Percentiles rank a stretch among this genome's conserved stretches.
phyloP scores from a whole-genome alignment of 148 eudicot species.

The Mesembryanthemum crystallinum region DNA sequence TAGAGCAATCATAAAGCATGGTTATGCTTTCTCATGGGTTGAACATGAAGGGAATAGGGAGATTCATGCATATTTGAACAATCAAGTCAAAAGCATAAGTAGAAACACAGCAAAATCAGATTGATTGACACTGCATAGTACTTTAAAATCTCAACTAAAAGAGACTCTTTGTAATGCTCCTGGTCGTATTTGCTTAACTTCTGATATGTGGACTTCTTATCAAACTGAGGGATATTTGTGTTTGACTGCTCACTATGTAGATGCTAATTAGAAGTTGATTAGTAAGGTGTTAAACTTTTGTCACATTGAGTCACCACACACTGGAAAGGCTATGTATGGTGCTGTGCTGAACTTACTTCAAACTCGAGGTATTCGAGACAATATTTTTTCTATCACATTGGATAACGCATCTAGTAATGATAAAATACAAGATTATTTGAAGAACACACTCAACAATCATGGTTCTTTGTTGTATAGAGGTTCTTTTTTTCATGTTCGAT shows the following conservation, averaged over 20 bases:
- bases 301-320: conserved; percentile 21
- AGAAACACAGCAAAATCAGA: conserved; percentile 4
- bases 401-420: conserved; percentile 26
- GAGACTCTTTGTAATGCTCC: conserved; percentile 6
- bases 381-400: conserved; percentile 26
- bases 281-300: conserved; percentile 15
- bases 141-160: neutral
- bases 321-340: neutral
- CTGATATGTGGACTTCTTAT: conserved; percentile 21
- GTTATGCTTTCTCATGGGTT: conserved; percentile 13
- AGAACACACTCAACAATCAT: neutral
- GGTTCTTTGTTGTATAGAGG: conserved; percentile 22
- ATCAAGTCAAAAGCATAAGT: neutral
- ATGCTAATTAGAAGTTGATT: conserved; percentile 7
- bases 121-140: neutral
- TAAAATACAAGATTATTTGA: conserved; percentile 11
- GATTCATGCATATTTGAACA: neutral
- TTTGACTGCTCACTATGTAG: conserved; percentile 19
- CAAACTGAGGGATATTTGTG: conserved; percentile 21
- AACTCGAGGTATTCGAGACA: conserved; percentile 20
- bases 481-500: neutral
- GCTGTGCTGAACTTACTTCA: neutral
- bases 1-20: conserved; percentile 13
- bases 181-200: conserved; percentile 23
- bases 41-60: conserved; percentile 16